These are phyloP conservation scores for Aspergillus wentii DNA, from an alignment of 495 filamentous ascomycete genomes.

Conservation along the genomic window DNA sequence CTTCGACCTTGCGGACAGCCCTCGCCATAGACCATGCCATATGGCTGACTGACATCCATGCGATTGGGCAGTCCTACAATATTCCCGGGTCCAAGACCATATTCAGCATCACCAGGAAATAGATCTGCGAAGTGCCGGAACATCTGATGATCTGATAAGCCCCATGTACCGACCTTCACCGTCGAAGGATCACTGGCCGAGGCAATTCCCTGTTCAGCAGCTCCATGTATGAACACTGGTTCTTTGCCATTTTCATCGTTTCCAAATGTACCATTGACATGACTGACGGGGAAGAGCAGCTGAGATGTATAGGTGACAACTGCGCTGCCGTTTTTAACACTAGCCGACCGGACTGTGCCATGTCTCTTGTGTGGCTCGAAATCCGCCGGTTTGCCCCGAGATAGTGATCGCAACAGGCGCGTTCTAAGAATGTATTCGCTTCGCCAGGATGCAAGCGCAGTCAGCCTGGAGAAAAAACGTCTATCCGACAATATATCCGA, in stretches of 20 bases:
- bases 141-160: conserved; percentile 65
- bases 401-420: conserved; percentile 73
- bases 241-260: conserved; percentile 57
- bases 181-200: conserved; percentile 70
- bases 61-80: conserved; percentile 73
- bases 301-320: conserved; percentile 78
- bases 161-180: conserved; percentile 81
- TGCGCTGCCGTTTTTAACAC: conserved; percentile 50
- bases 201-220: conserved; percentile 66
- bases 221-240: conserved; percentile 76
- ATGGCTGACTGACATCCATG: conserved; percentile 83
- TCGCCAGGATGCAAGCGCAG: conserved; percentile 77
- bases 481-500: conserved; percentile 57
- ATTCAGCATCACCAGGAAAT: conserved; percentile 67
- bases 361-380: conserved; percentile 48
- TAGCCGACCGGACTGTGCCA: conserved; percentile 40
- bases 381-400: conserved; percentile 67
- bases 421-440: conserved; percentile 89
- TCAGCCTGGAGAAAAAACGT: conserved; percentile 74
- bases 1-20: conserved; percentile 73
- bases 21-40: conserved; percentile 80
- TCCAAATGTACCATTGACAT: conserved; percentile 69
- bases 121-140: conserved; percentile 73
- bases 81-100: conserved; percentile 71
- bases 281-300: conserved; percentile 65